A percentile compares a stretch with the other conserved stretches of the same genome.
Evolutionary conservation across 805 yeast species (phyloP).

Genomic region (Blastobotrys muscicola): DNA sequence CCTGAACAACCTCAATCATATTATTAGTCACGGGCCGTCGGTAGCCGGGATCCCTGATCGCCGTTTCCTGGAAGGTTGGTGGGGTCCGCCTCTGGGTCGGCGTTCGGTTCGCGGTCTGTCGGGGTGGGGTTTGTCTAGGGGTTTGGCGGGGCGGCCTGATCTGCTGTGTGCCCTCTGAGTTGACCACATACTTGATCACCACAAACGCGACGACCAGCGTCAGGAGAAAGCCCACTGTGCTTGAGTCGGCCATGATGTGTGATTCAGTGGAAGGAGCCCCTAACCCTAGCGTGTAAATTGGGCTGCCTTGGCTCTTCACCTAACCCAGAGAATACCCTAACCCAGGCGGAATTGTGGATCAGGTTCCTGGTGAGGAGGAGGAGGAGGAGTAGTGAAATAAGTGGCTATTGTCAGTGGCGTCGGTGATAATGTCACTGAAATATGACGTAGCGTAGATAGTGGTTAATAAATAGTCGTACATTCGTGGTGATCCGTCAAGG

Average conservation of each 20-base stretch:
- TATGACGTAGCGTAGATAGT: too few species aligned
- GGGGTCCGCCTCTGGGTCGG: constrained; percentile 1
- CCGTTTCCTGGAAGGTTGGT: not conserved
- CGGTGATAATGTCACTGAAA: too few species aligned
- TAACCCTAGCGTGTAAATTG: not conserved
- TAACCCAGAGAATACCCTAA: too few species aligned
- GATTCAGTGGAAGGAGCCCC: not conserved
- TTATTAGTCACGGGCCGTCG: constrained; percentile 27
- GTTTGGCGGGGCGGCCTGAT: not conserved
- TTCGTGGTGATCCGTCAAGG: too few species aligned
- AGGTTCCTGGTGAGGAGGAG: too few species aligned
- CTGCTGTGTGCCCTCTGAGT: constrained; percentile 1
- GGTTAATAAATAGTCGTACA: too few species aligned
- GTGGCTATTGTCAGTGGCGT: too few species aligned
- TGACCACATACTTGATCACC: constrained; percentile 13
- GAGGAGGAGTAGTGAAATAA: too few species aligned
- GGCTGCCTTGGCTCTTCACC: too few species aligned
- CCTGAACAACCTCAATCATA: constrained; percentile 81
- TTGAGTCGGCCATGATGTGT: constrained; percentile 5
- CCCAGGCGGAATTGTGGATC: too few species aligned
- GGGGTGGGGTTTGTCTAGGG: not conserved
- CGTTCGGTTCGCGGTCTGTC: not conserved
- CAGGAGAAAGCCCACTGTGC: constrained; percentile 16
- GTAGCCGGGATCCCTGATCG: not conserved
- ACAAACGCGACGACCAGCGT: constrained; percentile 16